Conservation (phyloP, 257 asterid species). For the Jaltomata sinuosa region DNA sequence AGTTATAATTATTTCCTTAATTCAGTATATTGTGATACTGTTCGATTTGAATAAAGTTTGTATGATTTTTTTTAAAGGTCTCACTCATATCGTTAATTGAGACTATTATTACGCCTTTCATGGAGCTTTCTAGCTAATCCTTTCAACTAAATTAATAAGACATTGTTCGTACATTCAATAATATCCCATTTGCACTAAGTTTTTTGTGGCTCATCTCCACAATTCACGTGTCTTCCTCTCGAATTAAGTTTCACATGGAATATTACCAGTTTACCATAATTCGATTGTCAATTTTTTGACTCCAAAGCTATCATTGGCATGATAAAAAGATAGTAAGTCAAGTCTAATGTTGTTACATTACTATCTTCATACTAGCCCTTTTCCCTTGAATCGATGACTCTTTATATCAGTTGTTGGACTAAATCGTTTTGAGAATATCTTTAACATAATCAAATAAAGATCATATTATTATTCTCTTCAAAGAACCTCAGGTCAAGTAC, state of each 20-base stretch:
- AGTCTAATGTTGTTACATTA: no score
- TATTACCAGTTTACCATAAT: neutral
- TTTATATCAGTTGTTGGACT: no score
- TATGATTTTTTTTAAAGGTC: neutral
- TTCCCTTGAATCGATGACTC: no score
- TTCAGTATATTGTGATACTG: no score
- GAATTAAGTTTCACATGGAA: neutral
- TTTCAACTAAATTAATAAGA: neutral
- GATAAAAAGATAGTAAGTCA: neutral
- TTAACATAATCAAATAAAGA: no score
- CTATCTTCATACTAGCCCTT: no score
- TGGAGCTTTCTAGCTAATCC: neutral
- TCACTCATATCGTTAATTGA: neutral
- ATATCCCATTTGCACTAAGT: neutral
- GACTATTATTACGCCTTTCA: rapidly evolving
- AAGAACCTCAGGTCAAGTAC: neutral
- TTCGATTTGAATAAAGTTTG: neutral
- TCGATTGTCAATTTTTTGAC: neutral
- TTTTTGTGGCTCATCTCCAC: neutral
- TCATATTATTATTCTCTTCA: no score
- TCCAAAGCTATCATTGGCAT: neutral
- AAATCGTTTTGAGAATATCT: no score
- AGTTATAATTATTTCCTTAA: neutral
- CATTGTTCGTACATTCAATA: neutral
- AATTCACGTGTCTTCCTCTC: neutral